Evolutionary conservation across 176 grass and related monocot genomes (phyloP).

Genomic region (Metroxylon sagu): DNA sequence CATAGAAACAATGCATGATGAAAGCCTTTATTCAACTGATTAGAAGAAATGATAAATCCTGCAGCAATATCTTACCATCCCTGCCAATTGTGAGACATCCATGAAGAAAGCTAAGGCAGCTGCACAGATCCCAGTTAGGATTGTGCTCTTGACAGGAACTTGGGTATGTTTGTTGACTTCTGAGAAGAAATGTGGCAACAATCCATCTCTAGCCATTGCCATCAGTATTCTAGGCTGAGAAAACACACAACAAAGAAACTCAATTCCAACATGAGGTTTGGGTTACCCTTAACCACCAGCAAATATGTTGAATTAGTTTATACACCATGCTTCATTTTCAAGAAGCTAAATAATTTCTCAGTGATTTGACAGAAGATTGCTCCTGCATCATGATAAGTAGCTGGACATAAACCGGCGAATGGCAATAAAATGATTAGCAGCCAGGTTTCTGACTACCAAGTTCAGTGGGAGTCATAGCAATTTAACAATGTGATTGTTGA

Average conservation of each 20-base stretch:
- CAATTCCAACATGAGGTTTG: no score
- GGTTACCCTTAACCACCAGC: no score
- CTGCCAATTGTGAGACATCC: conserved; percentile 83
- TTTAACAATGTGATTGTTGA: no score
- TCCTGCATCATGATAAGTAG: no score
- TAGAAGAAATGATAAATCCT: not conserved
- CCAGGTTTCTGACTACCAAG: no score
- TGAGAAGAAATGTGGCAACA: conserved; percentile 64
- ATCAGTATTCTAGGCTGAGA: conserved; percentile 81
- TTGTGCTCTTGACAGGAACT: conserved; percentile 67
- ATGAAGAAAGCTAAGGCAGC: conserved; percentile 70
- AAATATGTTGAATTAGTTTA: no score
- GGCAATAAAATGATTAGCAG: no score
- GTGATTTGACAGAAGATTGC: no score
- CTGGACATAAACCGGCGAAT: no score
- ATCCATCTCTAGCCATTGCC: conserved; percentile 94
- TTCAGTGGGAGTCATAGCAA: no score
- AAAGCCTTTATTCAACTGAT: not conserved
- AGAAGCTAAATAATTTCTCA: no score
- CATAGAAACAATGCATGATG: not conserved
- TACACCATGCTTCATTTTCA: no score
- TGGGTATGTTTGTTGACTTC: conserved; percentile 50
- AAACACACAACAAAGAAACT: conserved; percentile 2
- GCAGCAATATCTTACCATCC: conserved; percentile 47
- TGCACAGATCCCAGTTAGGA: conserved; percentile 61